Evolutionary conservation across 1,139 yeast genomes (phyloP).

Genomic region (Taiozyma sp.): DNA sequence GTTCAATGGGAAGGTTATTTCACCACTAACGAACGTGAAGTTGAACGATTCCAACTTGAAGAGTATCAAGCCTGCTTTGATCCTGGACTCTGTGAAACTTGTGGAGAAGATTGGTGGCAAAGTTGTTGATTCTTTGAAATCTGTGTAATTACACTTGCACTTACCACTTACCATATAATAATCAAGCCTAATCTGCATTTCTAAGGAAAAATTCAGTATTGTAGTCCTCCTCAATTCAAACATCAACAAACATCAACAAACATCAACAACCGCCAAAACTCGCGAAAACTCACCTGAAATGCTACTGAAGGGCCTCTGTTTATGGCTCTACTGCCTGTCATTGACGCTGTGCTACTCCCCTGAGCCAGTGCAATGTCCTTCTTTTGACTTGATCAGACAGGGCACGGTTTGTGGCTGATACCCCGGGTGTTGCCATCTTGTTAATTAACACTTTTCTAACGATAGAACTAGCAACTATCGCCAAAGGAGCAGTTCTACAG

Average conservation of each 20-base stretch:
- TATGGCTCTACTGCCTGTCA: background rate
- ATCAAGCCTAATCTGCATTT: no score
- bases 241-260: background rate
- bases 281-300: background rate
- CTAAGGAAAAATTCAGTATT: no score
- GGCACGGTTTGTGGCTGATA: constrained; percentile 30
- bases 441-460: background rate
- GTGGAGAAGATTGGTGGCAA: constrained; percentile 19
- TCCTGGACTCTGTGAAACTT: constrained; percentile 19
- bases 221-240: no score
- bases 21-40: constrained; percentile 59
- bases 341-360: constrained; percentile 23
- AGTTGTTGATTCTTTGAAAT: constrained; percentile 20
- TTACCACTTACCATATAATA: no score
- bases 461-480: constrained; percentile 3
- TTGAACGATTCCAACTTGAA: constrained; percentile 30
- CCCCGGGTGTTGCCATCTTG: background rate
- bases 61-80: constrained; percentile 20
- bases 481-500: constrained; percentile 37
- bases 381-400: constrained; percentile 31
- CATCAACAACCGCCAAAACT: background rate
- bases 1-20: constrained; percentile 55
- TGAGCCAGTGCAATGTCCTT: constrained; percentile 38
- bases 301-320: background rate
- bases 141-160: constrained; percentile 6